Percentiles rank a stretch among this genome's conserved stretches.
phyloP scores from a whole-genome alignment of 805 yeast species.

The Vanderwaltozyma verrucispora region DNA sequence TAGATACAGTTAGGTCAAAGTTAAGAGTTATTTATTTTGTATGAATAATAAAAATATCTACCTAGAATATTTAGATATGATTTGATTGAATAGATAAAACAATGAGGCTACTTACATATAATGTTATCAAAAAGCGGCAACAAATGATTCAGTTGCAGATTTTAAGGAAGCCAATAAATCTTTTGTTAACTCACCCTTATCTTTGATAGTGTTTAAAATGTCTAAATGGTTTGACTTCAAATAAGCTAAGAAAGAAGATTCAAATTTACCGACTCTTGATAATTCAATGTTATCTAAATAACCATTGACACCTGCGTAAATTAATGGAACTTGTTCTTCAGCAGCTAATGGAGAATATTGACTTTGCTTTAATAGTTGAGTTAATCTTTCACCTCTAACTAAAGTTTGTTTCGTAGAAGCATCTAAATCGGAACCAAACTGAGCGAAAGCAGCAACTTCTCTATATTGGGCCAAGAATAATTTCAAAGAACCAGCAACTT shows the following conservation, averaged over 20 bases:
- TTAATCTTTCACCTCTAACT: conserved; percentile 99
- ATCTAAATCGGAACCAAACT: conserved; percentile 99
- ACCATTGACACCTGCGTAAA: conserved; percentile 99
- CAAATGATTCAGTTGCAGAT: conserved; percentile 85
- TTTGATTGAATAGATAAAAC: neutral
- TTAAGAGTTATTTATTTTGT: neutral
- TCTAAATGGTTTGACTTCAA: conserved; percentile 84
- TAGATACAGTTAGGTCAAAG: no score
- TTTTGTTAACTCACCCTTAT: conserved; percentile 81
- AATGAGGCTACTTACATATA: neutral
- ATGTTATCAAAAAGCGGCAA: conserved; percentile 63
- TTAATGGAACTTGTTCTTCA: conserved; percentile 98
- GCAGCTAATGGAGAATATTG: conserved; percentile 96
- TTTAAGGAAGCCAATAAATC: conserved; percentile 81
- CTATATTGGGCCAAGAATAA: conserved; percentile 99
- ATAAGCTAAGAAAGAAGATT: conserved; percentile 84
- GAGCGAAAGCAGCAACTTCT: conserved; percentile 99
- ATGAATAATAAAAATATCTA: neutral
- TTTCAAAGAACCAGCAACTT: conserved; percentile 99
- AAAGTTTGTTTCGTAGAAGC: conserved; percentile 99
- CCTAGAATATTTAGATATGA: neutral
- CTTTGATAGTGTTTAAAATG: conserved; percentile 73
- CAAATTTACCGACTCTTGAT: conserved; percentile 82
- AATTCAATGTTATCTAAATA: conserved; percentile 82
- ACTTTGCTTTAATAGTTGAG: conserved; percentile 96